A percentile compares a stretch with the other conserved stretches of the same genome.
Evolutionary conservation across 2,329 filamentous ascomycete species (phyloP).

Genomic region (Colletotrichum somersetense): DNA sequence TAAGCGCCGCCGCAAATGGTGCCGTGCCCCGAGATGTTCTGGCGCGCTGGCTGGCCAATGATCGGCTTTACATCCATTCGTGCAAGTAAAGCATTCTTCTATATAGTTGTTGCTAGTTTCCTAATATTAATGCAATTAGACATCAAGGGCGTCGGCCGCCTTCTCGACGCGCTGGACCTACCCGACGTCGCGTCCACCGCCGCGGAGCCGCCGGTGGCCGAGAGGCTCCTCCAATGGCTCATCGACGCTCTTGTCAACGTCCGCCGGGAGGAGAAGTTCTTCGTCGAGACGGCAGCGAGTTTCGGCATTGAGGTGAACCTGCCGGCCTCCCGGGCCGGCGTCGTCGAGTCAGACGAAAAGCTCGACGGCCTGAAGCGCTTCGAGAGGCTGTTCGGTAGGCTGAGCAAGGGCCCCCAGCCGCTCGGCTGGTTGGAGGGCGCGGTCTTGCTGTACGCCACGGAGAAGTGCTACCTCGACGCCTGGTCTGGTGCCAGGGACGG

Average conservation of each 20-base stretch:
- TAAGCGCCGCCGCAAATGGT: constrained; percentile 73
- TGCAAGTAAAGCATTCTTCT: constrained; percentile 47
- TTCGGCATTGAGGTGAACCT: constrained; percentile 68
- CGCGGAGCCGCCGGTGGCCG: constrained; percentile 41
- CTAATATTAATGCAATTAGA: constrained; percentile 47
- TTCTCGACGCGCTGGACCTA: constrained; percentile 72
- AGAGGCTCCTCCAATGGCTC: constrained; percentile 70
- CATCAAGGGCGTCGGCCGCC: constrained; percentile 73
- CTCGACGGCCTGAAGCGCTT: constrained; percentile 56
- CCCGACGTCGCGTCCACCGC: constrained; percentile 50
- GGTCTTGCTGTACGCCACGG: constrained; percentile 82
- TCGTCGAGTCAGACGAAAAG: constrained; percentile 50
- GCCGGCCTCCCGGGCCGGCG: constrained; percentile 37
- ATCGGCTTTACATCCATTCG: constrained; percentile 77
- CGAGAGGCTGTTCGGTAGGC: constrained; percentile 65
- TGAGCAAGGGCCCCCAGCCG: constrained; percentile 59
- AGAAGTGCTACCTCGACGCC: constrained; percentile 72
- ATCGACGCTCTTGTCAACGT: constrained; percentile 76
- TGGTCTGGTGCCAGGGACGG: constrained; percentile 66
- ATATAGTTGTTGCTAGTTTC: too few species aligned
- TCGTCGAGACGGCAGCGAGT: constrained; percentile 71
- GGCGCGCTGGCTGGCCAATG: constrained; percentile 77
- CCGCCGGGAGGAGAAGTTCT: constrained; percentile 75
- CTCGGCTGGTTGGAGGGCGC: constrained; percentile 74
- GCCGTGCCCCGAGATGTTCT: constrained; percentile 67